phyloP scores from a whole-genome alignment of 2,329 filamentous ascomycete species.

The Teratosphaeria nubilosa region DNA sequence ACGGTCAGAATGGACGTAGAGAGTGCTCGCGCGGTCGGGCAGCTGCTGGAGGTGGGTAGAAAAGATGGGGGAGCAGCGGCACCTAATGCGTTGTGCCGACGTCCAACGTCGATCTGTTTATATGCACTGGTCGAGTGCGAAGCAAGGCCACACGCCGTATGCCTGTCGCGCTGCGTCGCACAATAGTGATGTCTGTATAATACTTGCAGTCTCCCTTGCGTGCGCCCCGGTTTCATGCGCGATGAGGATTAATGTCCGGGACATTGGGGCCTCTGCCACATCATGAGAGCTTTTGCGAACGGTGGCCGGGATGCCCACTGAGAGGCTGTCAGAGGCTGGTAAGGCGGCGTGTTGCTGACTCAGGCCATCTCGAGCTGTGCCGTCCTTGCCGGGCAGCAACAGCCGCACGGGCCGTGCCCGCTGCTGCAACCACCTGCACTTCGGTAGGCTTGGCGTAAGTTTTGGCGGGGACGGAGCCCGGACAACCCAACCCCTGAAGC shows the following conservation, averaged over 20 bases:
- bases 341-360: background rate
- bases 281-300: background rate
- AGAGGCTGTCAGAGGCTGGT: background rate
- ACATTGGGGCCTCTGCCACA: background rate
- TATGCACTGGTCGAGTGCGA: background rate
- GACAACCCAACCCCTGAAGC: background rate
- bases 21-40: background rate
- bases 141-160: background rate
- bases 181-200: background rate
- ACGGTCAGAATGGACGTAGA: background rate
- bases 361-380: background rate
- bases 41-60: too few relatives aligned
- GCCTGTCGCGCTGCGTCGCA: background rate
- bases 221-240: background rate
- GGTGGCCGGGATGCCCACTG: background rate
- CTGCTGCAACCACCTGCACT: slow-evolving; percentile 1
- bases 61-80: background rate
- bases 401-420: too few relatives aligned
- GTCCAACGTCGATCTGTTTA: background rate
- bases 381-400: background rate
- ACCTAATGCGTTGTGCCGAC: background rate
- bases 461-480: too few relatives aligned
- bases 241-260: background rate
- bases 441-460: background rate
- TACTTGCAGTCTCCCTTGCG: background rate